Base-by-base conservation (phyloP, 225 moss, liverwort and hornwort genomes). In the Sphagnum tenellum region DNA sequence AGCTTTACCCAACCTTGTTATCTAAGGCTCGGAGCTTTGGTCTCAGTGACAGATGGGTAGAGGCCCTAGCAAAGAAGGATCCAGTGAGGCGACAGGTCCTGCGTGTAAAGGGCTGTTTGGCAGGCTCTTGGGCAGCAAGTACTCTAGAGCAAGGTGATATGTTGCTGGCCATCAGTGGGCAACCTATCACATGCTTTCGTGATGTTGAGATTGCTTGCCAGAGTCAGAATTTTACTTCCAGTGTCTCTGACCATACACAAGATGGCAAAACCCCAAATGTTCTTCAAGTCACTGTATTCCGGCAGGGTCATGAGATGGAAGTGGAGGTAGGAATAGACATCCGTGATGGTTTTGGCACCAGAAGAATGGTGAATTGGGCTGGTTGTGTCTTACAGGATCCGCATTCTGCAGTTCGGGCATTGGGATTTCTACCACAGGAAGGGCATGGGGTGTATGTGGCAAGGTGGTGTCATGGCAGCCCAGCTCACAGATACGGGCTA, bases 381-480 rank as follows among this genome's bases (percentile, higher is more conserved):
- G 94, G 90, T 7, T 94, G 94, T 46, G 76, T 90, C 5, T 70
- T 94, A 9, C 90, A 90, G 66, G 94, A 94, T 75, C 90, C 94
- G 12, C 94, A 94, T 48, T 68, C 85, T 47, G 87, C 94, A 3
- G 90, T 94, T 48, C 85, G 94, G 9, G 90, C 94, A 2, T 4
- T 90, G 10, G 90, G 94, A 2, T 94, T 94, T 57, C 54, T 94
- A 11, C 90, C 90, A 0, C 88, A 89, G 12, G 86, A 94, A 70
- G 94, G 90, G n/a, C 94, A 94, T 48, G 94, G 94, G 3, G 94
- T 94, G n/a, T 94, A 94, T 51, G 90, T 94, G 50, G 86, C 90
- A 4, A 73, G 88, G 8, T 90, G 93, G 93, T 94, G 88, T 66
- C 88, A 86, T 48, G 94, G 94, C 4, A 94, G 94, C 46, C 90